Percentiles rank a stretch among this genome's conserved stretches.
phyloP scores from a whole-genome alignment of 2,329 filamentous ascomycete species.

The Sclerotinia borealis region DNA sequence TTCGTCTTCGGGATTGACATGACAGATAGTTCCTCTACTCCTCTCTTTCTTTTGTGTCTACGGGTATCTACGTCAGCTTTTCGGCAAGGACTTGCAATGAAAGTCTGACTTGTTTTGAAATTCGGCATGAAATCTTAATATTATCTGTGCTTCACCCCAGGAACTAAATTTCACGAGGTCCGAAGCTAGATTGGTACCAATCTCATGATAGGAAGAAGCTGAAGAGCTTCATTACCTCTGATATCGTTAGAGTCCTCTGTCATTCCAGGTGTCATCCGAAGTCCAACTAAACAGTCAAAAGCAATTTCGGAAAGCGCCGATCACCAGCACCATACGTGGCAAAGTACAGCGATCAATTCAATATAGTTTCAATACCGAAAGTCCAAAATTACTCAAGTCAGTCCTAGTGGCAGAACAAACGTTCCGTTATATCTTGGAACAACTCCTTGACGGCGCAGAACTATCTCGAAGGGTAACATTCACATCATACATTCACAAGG shows the following conservation, averaged over 20 bases:
- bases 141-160: neutral
- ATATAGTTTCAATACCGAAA: neutral
- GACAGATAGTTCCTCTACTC: neutral
- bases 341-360: neutral
- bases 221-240: neutral
- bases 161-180: neutral
- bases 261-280: neutral
- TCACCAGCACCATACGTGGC: neutral
- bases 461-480: neutral
- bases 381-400: neutral
- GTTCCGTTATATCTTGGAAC: neutral
- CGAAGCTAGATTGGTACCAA: neutral
- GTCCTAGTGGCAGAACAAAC: too few relatives aligned
- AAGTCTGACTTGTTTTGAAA: neutral
- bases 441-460: neutral
- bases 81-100: neutral
- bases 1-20: neutral
- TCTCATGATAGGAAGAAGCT: too few relatives aligned
- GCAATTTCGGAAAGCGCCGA: neutral
- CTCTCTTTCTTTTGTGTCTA: too few relatives aligned
- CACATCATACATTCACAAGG: too few relatives aligned
- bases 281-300: neutral
- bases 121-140: neutral
- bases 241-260: neutral
- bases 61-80: too few relatives aligned